Evolutionary conservation across 306 rosid genomes (phyloP), one percentile per base, ranked within the genome.

Genomic region (Lathyrus aphaca): DNA sequence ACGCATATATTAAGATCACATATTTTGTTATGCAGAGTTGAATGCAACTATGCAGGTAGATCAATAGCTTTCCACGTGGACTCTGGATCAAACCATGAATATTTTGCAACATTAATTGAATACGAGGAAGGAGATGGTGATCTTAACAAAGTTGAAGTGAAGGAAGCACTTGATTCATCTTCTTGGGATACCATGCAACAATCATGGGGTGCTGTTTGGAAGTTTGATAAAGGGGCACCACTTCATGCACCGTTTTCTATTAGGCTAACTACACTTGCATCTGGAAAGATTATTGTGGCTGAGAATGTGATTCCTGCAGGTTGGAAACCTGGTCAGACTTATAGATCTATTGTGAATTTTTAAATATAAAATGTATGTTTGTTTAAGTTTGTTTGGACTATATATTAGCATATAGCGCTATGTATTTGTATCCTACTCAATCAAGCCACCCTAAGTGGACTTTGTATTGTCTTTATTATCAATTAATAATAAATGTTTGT

Each of bases 161-260:
- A 81, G 73, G 87, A 87, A 68, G 82, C 39, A 35, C 38, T 32
- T 32, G 38, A 32, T 32, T 32, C 38, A 32, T 32, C 38, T 32
- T 32, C 38, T 32, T 32, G 96, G 96, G 62, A 39, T 57, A 32
- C 83, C 38, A 87, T 89, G 96, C 68, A 74, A 23, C 81, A 84
- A 25, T 87, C 93, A 4, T 87, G 96, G 92, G 93, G 96, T 19
- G 94, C 94, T 1, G 82, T 83, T 48, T 90, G 96, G 96, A 85
- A 83, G n/a, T 75, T 74, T 19, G 64, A 85, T 43, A 12, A 64
- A 3, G 89, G 85, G 16, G 44, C 85, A 14, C 29, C 82, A 6
- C 38, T 90, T 0, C 18, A 18, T 21, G 85, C 86, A 10, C 96
- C 96, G 0, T 82, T 90, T 74, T 90, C 94, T 3, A 49, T 90